Evolutionary conservation across 495 filamentous ascomycete species (phyloP).

Genomic region (Parachaetomium inaequale): DNA sequence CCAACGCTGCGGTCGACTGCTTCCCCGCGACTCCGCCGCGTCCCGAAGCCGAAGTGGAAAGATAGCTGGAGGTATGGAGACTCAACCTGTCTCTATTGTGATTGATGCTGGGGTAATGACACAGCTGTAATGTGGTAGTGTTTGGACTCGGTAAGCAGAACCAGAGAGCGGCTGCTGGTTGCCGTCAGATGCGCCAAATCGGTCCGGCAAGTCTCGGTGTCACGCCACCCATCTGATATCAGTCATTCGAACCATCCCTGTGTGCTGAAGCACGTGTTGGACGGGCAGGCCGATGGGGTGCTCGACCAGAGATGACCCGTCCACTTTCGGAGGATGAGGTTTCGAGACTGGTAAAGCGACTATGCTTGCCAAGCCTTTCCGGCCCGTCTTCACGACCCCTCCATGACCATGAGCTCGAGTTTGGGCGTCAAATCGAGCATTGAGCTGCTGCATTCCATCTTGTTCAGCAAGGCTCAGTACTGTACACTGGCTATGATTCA

Average conservation of each 20-base stretch:
- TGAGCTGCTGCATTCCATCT: too few species aligned
- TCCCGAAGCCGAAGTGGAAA: conserved; percentile 8
- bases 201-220: neutral
- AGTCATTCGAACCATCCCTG: conserved; percentile 9
- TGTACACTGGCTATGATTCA: too few species aligned
- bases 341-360: neutral
- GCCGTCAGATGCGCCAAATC: conserved; percentile 8
- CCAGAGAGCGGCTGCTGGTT: neutral
- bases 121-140: neutral
- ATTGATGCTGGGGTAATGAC: neutral
- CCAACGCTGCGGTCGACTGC: neutral
- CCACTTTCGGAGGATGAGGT: neutral
- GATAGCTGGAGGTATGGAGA: neutral
- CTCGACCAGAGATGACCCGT: too few species aligned
- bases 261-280: conserved; percentile 11
- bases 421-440: too few species aligned
- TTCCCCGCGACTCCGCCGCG: conserved; percentile 14
- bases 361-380: neutral
- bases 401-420: too few species aligned
- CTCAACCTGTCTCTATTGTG: neutral
- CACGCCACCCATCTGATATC: conserved; percentile 6
- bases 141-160: neutral
- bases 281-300: neutral
- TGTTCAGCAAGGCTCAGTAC: too few species aligned
- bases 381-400: too few species aligned